Conservation (phyloP, 805 yeast species). For the Candida tammaniensis region DNA sequence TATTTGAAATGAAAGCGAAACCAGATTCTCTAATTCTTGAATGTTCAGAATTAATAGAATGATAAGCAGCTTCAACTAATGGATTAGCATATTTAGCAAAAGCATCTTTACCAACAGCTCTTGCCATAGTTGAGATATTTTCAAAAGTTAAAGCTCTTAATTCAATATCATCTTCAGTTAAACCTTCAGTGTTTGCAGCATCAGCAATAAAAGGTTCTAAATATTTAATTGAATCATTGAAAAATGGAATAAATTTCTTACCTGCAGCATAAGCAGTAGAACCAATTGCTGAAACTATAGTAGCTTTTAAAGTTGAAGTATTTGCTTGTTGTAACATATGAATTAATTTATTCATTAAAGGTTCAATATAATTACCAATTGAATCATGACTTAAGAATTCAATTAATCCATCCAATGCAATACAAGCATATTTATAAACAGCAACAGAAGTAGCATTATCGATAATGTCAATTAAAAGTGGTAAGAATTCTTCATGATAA, state of each 20-base stretch:
- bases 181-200: conserved; percentile 66
- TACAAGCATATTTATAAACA: conserved; percentile 87
- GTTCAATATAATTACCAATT: conserved; percentile 75
- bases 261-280: conserved; percentile 97
- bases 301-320: conserved; percentile 70
- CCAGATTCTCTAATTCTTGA: conserved; percentile 92
- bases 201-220: conserved; percentile 79
- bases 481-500: conserved; percentile 78
- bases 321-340: conserved; percentile 75
- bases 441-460: conserved; percentile 80
- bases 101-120: conserved; percentile 91
- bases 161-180: conserved; percentile 86
- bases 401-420: conserved; percentile 85
- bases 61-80: conserved; percentile 82
- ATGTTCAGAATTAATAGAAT: conserved; percentile 71
- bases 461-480: conserved; percentile 81
- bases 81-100: conserved; percentile 86
- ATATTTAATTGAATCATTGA: conserved; percentile 72
- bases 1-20: conserved; percentile 85
- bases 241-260: conserved; percentile 80
- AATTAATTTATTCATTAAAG: conserved; percentile 86
- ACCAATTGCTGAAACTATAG: conserved; percentile 92
- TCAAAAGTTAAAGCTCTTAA: conserved; percentile 91
- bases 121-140: conserved; percentile 89
- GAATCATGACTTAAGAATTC: conserved; percentile 90